phyloP scores from a whole-genome alignment of 2,329 filamentous ascomycete species.

The Colletotrichum sp. region DNA sequence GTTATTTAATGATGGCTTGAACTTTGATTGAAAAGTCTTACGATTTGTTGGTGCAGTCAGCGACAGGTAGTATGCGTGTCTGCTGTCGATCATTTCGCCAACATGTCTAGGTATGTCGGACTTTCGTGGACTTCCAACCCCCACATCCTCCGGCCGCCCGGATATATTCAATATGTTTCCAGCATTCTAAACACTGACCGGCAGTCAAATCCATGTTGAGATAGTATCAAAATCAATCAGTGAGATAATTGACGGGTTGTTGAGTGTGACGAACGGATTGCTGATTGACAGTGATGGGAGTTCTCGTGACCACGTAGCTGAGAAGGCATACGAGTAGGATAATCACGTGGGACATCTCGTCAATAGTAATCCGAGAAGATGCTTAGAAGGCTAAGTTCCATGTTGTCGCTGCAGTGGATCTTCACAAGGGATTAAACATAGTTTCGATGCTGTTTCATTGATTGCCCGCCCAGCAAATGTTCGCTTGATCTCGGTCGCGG shows the following conservation, averaged over 20 bases:
- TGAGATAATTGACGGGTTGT: neutral
- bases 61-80: neutral
- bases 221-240: rapidly evolving
- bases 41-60: neutral
- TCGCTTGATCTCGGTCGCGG: neutral
- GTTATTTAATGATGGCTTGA: neutral
- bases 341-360: neutral
- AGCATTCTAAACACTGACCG: rapidly evolving
- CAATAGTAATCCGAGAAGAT: neutral
- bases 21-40: neutral
- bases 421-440: neutral
- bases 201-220: rapidly evolving
- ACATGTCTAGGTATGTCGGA: neutral
- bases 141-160: too few relatives aligned
- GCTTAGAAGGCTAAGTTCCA: neutral
- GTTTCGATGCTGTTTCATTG: rapidly evolving
- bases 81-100: neutral
- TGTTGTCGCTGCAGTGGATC: too few relatives aligned
- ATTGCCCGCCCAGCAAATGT: neutral
- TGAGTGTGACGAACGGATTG: neutral
- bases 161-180: neutral
- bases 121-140: neutral
- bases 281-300: neutral
- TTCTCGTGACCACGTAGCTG: neutral
- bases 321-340: neutral